These are phyloP conservation scores for Piper betle DNA, from an alignment of 164 flowering plant genomes.

Conservation along the genomic window DNA sequence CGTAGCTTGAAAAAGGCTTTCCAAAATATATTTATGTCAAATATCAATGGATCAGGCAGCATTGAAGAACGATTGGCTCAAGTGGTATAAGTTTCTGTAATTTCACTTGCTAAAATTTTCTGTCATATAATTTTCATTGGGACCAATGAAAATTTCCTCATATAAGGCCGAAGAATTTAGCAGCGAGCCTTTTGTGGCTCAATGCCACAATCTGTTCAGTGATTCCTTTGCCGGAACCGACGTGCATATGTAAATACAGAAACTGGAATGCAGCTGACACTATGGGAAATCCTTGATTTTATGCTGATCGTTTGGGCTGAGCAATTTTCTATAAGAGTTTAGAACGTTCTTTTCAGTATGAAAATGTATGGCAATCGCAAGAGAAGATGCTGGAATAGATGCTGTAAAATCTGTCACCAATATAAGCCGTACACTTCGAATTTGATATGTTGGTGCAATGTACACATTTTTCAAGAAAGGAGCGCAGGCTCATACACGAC, in stretches of 20 bases:
- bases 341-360: too few relatives aligned
- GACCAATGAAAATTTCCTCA: conserved; percentile 17
- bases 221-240: conserved; percentile 51
- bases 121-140: background rate
- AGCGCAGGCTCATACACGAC: too few relatives aligned
- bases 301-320: too few relatives aligned
- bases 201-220: conserved; percentile 74
- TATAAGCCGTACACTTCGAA: too few relatives aligned
- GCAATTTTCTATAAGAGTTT: too few relatives aligned
- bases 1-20: conserved; percentile 66
- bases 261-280: conserved; percentile 19
- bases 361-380: too few relatives aligned
- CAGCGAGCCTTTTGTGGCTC: conserved; percentile 36
- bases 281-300: too few relatives aligned
- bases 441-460: too few relatives aligned
- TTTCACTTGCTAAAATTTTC: background rate
- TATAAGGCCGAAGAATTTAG: conserved; percentile 38
- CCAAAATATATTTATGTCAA: conserved; percentile 57
- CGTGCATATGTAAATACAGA: conserved; percentile 84
- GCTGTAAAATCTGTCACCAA: too few relatives aligned
- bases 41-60: conserved; percentile 24
- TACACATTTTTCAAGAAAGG: too few relatives aligned
- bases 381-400: too few relatives aligned
- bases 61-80: conserved; percentile 58
- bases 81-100: conserved; percentile 37